Evolutionary conservation across 306 rosid genomes (phyloP).

Genomic region (Myrica gale): DNA sequence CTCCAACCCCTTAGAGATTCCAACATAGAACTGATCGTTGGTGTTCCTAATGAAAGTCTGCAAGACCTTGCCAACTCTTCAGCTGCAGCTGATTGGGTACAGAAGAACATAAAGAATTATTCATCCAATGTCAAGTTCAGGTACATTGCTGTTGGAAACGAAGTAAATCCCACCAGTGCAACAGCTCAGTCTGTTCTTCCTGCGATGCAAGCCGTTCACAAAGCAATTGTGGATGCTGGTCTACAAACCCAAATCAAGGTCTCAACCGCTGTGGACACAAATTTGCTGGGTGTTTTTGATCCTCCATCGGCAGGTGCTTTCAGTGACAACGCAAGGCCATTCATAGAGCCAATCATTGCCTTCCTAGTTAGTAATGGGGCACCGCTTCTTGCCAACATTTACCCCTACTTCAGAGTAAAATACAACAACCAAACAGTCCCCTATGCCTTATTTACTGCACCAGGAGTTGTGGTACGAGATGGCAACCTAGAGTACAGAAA

Average conservation of each 20-base stretch:
- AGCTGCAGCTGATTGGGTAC: slow-evolving; percentile 25
- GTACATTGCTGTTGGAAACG: slow-evolving; percentile 23
- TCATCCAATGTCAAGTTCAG: slow-evolving; percentile 6
- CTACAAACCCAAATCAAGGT: slow-evolving; percentile 19
- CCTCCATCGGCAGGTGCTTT: slow-evolving; percentile 33
- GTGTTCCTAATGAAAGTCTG: slow-evolving; percentile 3
- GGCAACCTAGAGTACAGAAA: not conserved
- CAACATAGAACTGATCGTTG: slow-evolving; percentile 4
- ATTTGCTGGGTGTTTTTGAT: not conserved
- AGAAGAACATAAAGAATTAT: slow-evolving; percentile 15
- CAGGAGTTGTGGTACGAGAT: not conserved
- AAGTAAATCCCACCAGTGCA: not conserved
- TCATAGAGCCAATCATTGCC: slow-evolving; percentile 11
- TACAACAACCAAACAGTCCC: slow-evolving; percentile 1
- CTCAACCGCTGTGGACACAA: slow-evolving; percentile 2
- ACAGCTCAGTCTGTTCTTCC: not conserved
- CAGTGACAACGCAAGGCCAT: not conserved
- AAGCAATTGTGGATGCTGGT: slow-evolving; percentile 7
- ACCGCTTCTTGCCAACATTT: slow-evolving; percentile 15
- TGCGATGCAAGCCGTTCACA: slow-evolving; percentile 19
- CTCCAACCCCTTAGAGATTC: not conserved
- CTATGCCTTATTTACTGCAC: slow-evolving; percentile 1
- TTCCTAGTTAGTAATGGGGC: slow-evolving; percentile 10
- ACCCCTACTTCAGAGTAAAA: slow-evolving; percentile 20
- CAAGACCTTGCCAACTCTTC: not conserved